These are phyloP conservation scores for Gymnopus androsaceus DNA, from an alignment of 1,284 basidiomycete species.

Conservation along the genomic window DNA sequence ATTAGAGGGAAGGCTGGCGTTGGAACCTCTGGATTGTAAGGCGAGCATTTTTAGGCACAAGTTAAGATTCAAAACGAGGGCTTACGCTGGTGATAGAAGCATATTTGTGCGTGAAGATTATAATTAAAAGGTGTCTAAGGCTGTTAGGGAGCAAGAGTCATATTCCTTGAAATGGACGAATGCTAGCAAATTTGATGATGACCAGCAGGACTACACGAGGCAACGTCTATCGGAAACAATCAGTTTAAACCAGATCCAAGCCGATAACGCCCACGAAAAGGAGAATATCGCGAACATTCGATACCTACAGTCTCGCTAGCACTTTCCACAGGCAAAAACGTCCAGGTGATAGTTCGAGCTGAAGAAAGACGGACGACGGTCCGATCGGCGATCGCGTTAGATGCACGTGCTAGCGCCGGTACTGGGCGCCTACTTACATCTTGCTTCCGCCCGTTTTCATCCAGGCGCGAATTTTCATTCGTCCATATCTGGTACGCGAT, in stretches of 20 bases:
- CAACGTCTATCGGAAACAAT: constrained; percentile 27
- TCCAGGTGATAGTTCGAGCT: too few relatives aligned
- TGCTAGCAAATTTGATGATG: constrained; percentile 20
- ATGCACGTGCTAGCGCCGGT: too few relatives aligned
- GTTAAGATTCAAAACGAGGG: constrained; percentile 30
- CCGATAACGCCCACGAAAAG: constrained; percentile 1
- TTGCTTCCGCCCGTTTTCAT: too few relatives aligned
- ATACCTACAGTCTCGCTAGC: too few relatives aligned
- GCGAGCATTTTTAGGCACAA: constrained; percentile 30
- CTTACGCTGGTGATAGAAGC: constrained; percentile 62
- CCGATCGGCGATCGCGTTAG: too few relatives aligned
- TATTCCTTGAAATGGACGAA: constrained; percentile 29
- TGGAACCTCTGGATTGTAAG: constrained; percentile 56
- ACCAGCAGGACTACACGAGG: constrained; percentile 52
- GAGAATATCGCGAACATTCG: neutral
- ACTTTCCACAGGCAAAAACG: too few relatives aligned
- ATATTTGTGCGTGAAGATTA: constrained; percentile 25
- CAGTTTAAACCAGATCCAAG: neutral
- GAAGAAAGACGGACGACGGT: too few relatives aligned
- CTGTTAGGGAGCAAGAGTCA: constrained; percentile 32
- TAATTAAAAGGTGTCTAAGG: constrained; percentile 19
- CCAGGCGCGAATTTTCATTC: too few relatives aligned
- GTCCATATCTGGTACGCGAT: too few relatives aligned
- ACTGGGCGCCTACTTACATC: too few relatives aligned
- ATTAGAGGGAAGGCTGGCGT: constrained; percentile 60